A percentile compares a stretch with the other conserved stretches of the same genome.
Conservation (phyloP, 2,329 filamentous ascomycete species). For the Penicillium brevicompactum region DNA sequence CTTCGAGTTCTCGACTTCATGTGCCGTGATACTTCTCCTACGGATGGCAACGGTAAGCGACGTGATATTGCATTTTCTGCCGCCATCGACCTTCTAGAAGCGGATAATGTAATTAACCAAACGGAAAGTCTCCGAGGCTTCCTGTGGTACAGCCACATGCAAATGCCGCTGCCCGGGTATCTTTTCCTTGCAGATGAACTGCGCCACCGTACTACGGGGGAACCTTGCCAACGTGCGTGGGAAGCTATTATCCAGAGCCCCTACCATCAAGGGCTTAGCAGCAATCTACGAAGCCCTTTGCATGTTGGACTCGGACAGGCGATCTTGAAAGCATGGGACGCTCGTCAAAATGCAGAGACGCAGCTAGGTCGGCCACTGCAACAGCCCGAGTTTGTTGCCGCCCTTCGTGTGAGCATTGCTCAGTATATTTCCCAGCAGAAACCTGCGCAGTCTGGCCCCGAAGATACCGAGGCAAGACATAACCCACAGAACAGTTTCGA, state of each 20-base stretch:
- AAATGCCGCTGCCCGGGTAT: conserved; percentile 64
- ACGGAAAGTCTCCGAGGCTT: conserved; percentile 56
- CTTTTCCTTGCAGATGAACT: conserved; percentile 62
- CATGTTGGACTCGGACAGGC: conserved; percentile 60
- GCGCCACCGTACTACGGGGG: conserved; percentile 55
- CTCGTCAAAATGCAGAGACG: conserved; percentile 53
- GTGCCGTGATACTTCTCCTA: conserved; percentile 3
- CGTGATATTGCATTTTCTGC: conserved; percentile 58
- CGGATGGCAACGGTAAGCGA: conserved; percentile 33
- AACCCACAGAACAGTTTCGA: neutral
- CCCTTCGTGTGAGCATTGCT: neutral
- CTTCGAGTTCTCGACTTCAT: conserved; percentile 16
- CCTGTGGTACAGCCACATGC: conserved; percentile 61
- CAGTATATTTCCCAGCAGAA: neutral
- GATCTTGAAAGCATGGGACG: conserved; percentile 66
- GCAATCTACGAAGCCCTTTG: conserved; percentile 57
- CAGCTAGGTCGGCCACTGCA: conserved; percentile 43
- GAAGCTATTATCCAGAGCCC: conserved; percentile 59
- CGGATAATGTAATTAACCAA: conserved; percentile 59
- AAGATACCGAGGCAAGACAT: neutral
- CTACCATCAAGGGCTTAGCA: conserved; percentile 53
- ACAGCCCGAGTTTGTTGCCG: conserved; percentile 6
- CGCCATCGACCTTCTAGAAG: conserved; percentile 61
- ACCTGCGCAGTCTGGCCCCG: neutral
- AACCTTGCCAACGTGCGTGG: conserved; percentile 62